Conservation (phyloP, 306 rosid genomes). For the Arachis hypogaea region DNA sequence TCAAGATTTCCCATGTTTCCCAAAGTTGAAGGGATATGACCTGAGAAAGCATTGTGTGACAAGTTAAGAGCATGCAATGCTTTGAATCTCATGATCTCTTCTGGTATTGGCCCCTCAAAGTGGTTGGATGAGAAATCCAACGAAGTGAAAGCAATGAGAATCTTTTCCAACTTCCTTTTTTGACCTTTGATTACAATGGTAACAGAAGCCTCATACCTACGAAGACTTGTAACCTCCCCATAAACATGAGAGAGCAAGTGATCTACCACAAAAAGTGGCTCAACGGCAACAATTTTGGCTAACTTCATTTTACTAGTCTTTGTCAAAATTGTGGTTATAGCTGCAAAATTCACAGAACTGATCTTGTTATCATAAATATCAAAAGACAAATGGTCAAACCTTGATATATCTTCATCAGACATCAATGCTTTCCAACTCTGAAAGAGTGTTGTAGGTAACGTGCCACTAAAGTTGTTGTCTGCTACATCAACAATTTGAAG, state of each 20-base stretch:
- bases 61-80: slow-evolving; percentile 35
- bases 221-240: not conserved
- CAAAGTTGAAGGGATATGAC: too few relatives aligned
- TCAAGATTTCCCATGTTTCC: too few relatives aligned
- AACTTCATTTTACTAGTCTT: not conserved
- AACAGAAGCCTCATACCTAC: slow-evolving; percentile 32
- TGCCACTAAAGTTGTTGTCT: slow-evolving; percentile 41
- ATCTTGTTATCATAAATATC: not conserved
- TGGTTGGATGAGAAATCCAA: slow-evolving; percentile 46
- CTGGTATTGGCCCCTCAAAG: slow-evolving; percentile 41
- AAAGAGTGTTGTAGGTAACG: not conserved
- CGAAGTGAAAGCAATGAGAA: not conserved
- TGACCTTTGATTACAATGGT: slow-evolving; percentile 6
- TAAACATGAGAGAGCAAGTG: not conserved
- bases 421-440: slow-evolving; percentile 39
- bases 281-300: not conserved
- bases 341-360: not conserved
- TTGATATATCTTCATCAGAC: not conserved
- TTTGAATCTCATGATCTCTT: slow-evolving; percentile 18
- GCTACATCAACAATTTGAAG: slow-evolving; percentile 40
- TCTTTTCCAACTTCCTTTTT: slow-evolving; percentile 9
- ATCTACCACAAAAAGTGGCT: not conserved
- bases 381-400: slow-evolving; percentile 9
- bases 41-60: too few relatives aligned
- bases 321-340: too few relatives aligned